Percentiles rank a stretch among this genome's conserved stretches.
Evolutionary conservation across 441 rosid species (phyloP).

Genomic region (Corymbia citriodora): DNA sequence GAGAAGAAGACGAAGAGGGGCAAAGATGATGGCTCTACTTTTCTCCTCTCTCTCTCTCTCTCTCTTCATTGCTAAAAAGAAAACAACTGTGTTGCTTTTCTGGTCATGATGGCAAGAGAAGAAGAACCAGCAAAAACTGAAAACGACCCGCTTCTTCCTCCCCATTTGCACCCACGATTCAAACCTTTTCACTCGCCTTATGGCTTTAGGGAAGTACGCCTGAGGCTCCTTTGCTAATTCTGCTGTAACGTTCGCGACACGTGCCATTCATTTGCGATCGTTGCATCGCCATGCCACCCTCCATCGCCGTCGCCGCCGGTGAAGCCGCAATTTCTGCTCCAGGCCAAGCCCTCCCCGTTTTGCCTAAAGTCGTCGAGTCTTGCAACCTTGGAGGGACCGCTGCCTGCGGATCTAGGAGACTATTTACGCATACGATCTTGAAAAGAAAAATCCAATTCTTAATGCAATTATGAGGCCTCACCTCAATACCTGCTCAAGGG

Average conservation of each 20-base stretch:
- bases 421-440: not conserved
- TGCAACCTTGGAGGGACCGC: not conserved
- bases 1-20: conserved; percentile 13
- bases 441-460: not conserved
- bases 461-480: not conserved
- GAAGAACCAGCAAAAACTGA: not conserved
- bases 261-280: not conserved
- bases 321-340: not conserved
- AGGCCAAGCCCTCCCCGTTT: not conserved
- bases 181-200: not conserved
- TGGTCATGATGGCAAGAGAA: not conserved
- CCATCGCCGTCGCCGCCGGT: not conserved
- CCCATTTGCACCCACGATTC: not conserved
- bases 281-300: not conserved
- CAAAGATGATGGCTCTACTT: not conserved
- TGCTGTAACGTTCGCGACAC: not conserved
- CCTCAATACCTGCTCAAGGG: too few relatives aligned
- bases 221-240: not conserved
- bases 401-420: not conserved
- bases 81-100: not conserved
- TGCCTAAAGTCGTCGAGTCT: not conserved
- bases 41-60: not conserved
- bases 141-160: not conserved
- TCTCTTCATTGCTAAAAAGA: not conserved
- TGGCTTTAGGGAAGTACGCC: not conserved